A percentile compares a stretch with the other conserved stretches of the same genome.
These are phyloP conservation scores for Coemansia furcata DNA, from an alignment of 192 early-diverging fungal genomes.

Conservation along the genomic window DNA sequence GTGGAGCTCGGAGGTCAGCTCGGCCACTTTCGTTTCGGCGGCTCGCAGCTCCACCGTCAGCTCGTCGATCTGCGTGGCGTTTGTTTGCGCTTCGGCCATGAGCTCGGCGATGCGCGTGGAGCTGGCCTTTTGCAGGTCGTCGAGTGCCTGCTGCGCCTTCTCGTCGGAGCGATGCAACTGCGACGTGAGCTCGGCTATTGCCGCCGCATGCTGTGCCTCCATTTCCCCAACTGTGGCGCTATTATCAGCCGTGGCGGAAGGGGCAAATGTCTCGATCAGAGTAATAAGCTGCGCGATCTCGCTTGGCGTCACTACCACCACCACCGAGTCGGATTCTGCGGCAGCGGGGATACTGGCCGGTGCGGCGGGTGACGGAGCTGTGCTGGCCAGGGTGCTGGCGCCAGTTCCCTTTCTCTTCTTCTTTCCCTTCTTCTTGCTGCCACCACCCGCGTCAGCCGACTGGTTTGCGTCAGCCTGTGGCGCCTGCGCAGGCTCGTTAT, in stretches of 20 bases:
- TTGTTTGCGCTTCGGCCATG: neutral
- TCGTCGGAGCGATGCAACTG: slow-evolving; percentile 15
- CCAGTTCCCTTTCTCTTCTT: slow-evolving; percentile 37
- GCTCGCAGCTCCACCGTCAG: neutral
- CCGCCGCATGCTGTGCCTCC: neutral
- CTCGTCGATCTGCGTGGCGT: neutral
- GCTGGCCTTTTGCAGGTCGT: neutral
- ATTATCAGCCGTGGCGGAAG: neutral
- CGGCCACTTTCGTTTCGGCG: neutral
- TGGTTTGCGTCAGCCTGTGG: neutral
- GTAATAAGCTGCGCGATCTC: slow-evolving; percentile 29
- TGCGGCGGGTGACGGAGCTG: slow-evolving; percentile 17
- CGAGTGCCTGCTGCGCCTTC: slow-evolving; percentile 2
- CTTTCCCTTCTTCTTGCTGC: slow-evolving; percentile 36
- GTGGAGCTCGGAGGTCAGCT: neutral
- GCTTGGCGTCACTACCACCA: slow-evolving; percentile 4
- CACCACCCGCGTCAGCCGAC: neutral
- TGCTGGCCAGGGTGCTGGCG: neutral
- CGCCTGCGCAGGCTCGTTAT: neutral
- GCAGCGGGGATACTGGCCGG: neutral
- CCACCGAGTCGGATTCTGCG: neutral
- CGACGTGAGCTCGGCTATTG: neutral
- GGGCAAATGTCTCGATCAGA: slow-evolving; percentile 20
- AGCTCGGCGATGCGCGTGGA: neutral
- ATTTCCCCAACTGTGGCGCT: slow-evolving; percentile 1